Base-by-base conservation (phyloP, 2,329 filamentous ascomycete genomes). In the Dissoconium aciculare region DNA sequence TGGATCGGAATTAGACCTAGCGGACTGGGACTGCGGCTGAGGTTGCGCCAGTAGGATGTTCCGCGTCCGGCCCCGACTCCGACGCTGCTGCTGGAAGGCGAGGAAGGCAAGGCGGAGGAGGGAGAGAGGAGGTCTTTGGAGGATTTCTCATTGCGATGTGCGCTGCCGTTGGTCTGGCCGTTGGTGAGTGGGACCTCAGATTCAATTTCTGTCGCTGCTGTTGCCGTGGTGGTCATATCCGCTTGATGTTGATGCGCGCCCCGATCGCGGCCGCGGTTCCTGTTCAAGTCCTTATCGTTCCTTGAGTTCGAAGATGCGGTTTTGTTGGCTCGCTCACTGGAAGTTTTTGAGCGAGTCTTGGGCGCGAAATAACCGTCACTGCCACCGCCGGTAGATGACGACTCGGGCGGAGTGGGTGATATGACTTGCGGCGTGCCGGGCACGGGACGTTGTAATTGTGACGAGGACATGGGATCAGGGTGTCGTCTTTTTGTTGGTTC, bases 1-100 rank as follows among this genome's bases (percentile, higher is more conserved):
- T 98, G 89, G 47, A 98, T 87, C 2, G 89, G 89, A 38, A 98
- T 98, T 28, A 95, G 66, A 5, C 89, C 89, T 4, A 95, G 67
- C 6, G 89, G 89, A 46, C 82, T 92, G 3, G 89, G 89, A 45
- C 83, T 92, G 40, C 89, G 72, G 47, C 83, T 93, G 53, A 94
- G 71, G 51, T 87, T 81, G 37, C 80, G 72, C 81, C 83, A 91
- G 54, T 70, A 82, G 61, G 78, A 78, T 39, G 76, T 74, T 28
- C 66, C 68, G 54, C 69, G 80, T 62, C 78, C 80, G 30, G 41
- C 42, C n/a, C n/a, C n/a, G n/a, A n/a, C n/a, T n/a, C n/a, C n/a
- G n/a, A n/a, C n/a, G n/a, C n/a, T n/a, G n/a, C n/a, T n/a, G n/a
- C n/a, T n/a, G n/a, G n/a, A n/a, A n/a, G n/a, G n/a, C n/a, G n/a